Base-by-base conservation (phyloP, 805 yeast species). In the Ogataea ganodermae region DNA sequence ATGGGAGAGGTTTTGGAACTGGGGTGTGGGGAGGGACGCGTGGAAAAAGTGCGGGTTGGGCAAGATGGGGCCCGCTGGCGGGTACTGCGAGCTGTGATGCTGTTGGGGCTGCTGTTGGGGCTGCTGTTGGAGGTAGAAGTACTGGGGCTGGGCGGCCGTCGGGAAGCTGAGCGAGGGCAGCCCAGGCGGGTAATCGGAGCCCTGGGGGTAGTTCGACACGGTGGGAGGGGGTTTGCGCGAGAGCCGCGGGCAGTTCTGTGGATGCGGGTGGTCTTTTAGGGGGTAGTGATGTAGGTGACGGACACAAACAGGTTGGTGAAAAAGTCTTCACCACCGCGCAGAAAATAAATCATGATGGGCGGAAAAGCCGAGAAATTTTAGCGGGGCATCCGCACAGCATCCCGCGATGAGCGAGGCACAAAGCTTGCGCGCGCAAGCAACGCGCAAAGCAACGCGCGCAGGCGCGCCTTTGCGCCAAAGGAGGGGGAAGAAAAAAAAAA, bases 121-220 rank as follows among this genome's bases (percentile, higher is more conserved):
- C 24, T n/a, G 46, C 31, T 42, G 41, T 2, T 24, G 35, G 2
- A 27, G 35, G 36, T 48, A 44, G 38, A 22, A 37, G 33, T 39
- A 44, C 21, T 18, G 45, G 6, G 30, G 33, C 31, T 24, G 21
- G 18, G 44, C 40, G n/a, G 46, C 18, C 13, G 38, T 20, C 10
- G 44, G 17, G 14, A 43, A 30, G 14, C 13, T 21, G 10, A 39
- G 12, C 33, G 42, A 27, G 22, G 31, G 42, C 33, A 27, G 42
- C 31, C 42, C 31, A 24, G 33, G 22, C 23, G 33, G 8, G 35
- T 24, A 33, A 6, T 33, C 37, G 37, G 37, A 33, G 24, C 37
- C 37, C 24, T 18, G n/a, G 14, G 37, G 37, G 28, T n/a, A 27
- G 36, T 28, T 20, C 30, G 36, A 18, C 35, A 21, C 27, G 18